Base-by-base conservation (phyloP, 306 rosid genomes). In the Trifolium fragiferum region DNA sequence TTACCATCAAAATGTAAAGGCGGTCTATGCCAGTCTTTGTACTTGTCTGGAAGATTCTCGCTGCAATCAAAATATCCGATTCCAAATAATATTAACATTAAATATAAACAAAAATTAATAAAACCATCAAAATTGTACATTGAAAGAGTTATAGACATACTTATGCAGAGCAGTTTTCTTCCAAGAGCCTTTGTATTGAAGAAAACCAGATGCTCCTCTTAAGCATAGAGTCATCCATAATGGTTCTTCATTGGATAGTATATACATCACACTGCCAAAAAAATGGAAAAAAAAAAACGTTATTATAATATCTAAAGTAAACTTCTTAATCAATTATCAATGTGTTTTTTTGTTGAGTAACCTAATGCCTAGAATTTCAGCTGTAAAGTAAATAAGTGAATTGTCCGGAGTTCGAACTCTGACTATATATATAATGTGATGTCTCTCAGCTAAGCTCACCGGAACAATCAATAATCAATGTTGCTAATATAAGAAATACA, bases 151-250 rank as follows among this genome's bases (percentile, higher is more conserved):
- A 7, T 54, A 82, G 43, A 70, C 92, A 68, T 90, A 94, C 97
- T 84, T 77, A 81, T 79, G 74, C 81, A 90, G 82, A 30, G 89
- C 82, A 27, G 97, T 90, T 84, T 86, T 92, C 86, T 94, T 94
- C 99, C 99, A 94, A 37, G 97, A 88, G 82, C 92, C 88, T 83
- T 82, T 82, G 79, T 87, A 92, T 79, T 92, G 84, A 63, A 94
- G 81, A 18, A 87, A 88, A 64, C 93, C 97, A 66, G 89, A 83
- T 25, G 77, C 61, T 61, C 78, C 79, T 65, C 73, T 81, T 53
- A 94, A 86, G 88, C 95, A 92, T 47, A 87, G 77, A 84, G 27
- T 88, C 97, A 92, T 82, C 99, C 99, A 94, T 14, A 94, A 84
- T 0, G 95, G 93, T 75, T 94, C 99, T 78, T 94, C 99, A 30